phyloP scores from a whole-genome alignment of 2,329 filamentous ascomycete genomes.

The Dactylella cylindrospora region DNA sequence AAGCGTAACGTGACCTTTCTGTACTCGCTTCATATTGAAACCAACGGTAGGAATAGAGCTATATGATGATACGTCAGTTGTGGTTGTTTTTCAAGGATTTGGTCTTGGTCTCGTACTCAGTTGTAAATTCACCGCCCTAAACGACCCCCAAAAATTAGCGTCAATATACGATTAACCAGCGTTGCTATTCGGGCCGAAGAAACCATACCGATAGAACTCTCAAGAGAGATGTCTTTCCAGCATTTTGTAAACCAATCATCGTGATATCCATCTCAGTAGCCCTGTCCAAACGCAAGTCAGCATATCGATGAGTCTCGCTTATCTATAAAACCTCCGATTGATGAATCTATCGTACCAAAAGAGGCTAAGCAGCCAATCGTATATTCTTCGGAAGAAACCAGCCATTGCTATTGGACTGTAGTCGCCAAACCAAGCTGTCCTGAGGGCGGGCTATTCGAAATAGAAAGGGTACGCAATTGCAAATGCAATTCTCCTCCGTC shows the following conservation, averaged over 20 bases:
- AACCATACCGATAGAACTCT: constrained; percentile 86
- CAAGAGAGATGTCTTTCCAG: constrained; percentile 93
- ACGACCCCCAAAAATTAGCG: constrained; percentile 51
- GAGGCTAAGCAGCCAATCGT: constrained; percentile 96
- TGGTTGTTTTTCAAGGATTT: constrained; percentile 13
- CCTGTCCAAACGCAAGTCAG: constrained; percentile 59
- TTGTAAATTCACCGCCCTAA: constrained; percentile 95
- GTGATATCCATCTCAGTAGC: constrained; percentile 99
- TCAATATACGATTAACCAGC: constrained; percentile 43
- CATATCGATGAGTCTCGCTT: constrained; percentile 39
- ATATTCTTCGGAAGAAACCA: constrained; percentile 87
- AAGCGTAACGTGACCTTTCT: constrained; percentile 95
- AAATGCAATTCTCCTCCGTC: constrained; percentile 27
- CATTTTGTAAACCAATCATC: constrained; percentile 97
- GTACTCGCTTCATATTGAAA: constrained; percentile 98
- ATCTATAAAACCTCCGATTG: constrained; percentile 1
- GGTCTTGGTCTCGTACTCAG: constrained; percentile 72
- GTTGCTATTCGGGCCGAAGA: constrained; percentile 44
- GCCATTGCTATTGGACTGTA: constrained; percentile 65
- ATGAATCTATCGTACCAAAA: constrained; percentile 73
- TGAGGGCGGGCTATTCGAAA: constrained; percentile 15
- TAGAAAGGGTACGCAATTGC: constrained; percentile 12
- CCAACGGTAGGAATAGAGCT: constrained; percentile 98
- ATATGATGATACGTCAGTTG: constrained; percentile 51
- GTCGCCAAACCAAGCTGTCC: constrained; percentile 31